Base-by-base conservation (phyloP, 345 rosid species). In the Fremontodendron californicum region DNA sequence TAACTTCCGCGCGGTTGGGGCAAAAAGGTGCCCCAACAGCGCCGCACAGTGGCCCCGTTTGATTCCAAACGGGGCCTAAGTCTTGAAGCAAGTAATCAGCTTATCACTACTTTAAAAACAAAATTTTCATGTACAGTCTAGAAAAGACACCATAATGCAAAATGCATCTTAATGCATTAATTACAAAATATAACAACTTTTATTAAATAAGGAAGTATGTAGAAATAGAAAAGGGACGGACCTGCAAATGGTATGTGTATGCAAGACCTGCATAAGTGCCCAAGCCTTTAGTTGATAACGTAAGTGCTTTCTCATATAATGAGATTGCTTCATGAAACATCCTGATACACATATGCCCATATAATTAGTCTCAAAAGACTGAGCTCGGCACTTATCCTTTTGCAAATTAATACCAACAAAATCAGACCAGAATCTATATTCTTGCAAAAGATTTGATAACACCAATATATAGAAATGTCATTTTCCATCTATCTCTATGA, bases 181-280 rank as follows among this genome's bases (percentile, higher is more conserved):
- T 31, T 27, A 71, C 18, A 33, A 71, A 21, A 49, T 5, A 71
- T 16, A 46, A 71, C 42, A 27, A n/a, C n/a, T n/a, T 45, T 8
- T 23, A 25, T 23, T 48, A 69, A 29, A 29, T 25, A 60, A 69
- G n/a, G n/a, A n/a, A n/a, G 39, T 46, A 27, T 16, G 5, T 9
- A 49, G 13, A 13, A 27, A 45, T 13, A 15, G 35, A 15, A 68
- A 66, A 45, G 21, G 60, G 43, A 49, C 60, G 4, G 4, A 95
- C 99, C 98, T 90, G 97, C 86, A 96, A 81, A 84, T 92, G 97
- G 75, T 90, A 92, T 31, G 97, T 90, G 87, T 91, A 96, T n/a
- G 99, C 99, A 79, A 96, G 92, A 77, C 99, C 99, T 0, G 97
- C 91, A 83, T 92, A 94, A 64, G 99, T 94, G 84, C 97, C 90